phyloP scores from a whole-genome alignment of 2,329 filamentous ascomycete species.

The Colletotrichum sp. region DNA sequence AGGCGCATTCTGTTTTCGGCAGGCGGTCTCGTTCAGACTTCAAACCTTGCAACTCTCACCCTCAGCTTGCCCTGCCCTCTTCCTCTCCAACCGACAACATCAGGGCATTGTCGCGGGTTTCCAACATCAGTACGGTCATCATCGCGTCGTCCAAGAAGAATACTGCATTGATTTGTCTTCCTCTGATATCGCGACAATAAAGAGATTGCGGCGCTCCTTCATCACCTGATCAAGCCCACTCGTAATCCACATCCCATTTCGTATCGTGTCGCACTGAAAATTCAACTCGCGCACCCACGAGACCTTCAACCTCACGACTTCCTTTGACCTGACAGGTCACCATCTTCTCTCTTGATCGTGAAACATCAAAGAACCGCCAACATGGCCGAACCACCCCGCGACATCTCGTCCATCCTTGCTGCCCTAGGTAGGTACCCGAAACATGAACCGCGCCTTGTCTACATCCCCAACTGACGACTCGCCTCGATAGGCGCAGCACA shows the following conservation, averaged over 20 bases:
- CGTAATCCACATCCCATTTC: background rate
- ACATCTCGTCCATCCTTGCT: conserved; percentile 53
- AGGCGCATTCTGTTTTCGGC: conserved; percentile 10
- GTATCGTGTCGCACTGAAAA: conserved; percentile 10
- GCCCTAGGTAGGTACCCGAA: conserved; percentile 47
- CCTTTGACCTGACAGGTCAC: background rate
- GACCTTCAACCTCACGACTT: background rate
- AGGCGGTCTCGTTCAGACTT: conserved; percentile 18
- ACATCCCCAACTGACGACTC: conserved; percentile 20
- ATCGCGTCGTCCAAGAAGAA: background rate
- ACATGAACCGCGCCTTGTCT: conserved; percentile 4
- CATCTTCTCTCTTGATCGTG: background rate
- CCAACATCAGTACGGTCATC: background rate
- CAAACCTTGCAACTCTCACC: conserved; percentile 9
- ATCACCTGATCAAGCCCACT: conserved; percentile 16
- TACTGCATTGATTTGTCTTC: background rate
- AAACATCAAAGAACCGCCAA: background rate
- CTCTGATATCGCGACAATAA: background rate
- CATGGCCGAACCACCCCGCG: conserved; percentile 44
- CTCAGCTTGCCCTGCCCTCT: conserved; percentile 1
- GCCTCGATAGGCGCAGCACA: conserved; percentile 42
- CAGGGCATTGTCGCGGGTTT: background rate
- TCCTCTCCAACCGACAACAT: background rate
- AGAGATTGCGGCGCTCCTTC: background rate
- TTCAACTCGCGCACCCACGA: conserved; percentile 3